Conservation (phyloP, 345 rosid species). For the Raphanus raphanistrum region DNA sequence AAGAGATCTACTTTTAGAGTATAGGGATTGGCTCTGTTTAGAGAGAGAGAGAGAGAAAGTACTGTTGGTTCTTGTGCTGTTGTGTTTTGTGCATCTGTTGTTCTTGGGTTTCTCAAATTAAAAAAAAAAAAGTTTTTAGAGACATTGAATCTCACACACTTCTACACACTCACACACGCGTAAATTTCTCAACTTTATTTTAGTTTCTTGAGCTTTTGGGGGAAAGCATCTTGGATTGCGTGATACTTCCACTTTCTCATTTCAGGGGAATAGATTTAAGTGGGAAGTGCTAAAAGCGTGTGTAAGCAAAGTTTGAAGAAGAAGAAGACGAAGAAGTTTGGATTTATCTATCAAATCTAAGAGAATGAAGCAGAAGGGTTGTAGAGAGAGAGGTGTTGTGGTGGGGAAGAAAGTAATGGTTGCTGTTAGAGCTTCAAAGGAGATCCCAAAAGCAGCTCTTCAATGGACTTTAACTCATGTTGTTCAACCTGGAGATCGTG, state of each 20-base stretch:
- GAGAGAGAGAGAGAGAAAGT: conserved; percentile 21
- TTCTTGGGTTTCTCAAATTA: conserved; percentile 36
- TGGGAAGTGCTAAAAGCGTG: conserved; percentile 24
- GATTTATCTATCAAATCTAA: not conserved
- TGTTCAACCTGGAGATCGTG: conserved; percentile 81
- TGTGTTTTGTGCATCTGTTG: conserved; percentile 46
- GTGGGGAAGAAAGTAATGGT: conserved; percentile 73
- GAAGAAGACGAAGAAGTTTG: not conserved
- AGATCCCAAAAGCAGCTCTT: conserved; percentile 76
- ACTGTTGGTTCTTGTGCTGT: conserved; percentile 35
- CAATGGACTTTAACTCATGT: conserved; percentile 95
- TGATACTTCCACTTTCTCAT: conserved; percentile 40
- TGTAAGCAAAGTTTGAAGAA: conserved; percentile 9
- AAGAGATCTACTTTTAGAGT: conserved; percentile 36
- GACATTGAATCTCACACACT: conserved; percentile 40
- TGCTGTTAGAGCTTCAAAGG: conserved; percentile 86
- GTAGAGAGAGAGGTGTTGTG: conserved; percentile 51
- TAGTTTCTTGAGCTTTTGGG: not conserved
- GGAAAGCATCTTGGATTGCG: conserved; percentile 54
- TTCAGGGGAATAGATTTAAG: conserved; percentile 34
- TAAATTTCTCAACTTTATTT: conserved; percentile 32
- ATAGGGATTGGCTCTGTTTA: conserved; percentile 35
- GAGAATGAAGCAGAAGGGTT: conserved; percentile 54
- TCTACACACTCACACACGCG: conserved; percentile 37
- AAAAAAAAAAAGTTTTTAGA: not conserved